phyloP scores from a whole-genome alignment of 371 early-diverging fungal species.

The Rhizopus arrhizus region DNA sequence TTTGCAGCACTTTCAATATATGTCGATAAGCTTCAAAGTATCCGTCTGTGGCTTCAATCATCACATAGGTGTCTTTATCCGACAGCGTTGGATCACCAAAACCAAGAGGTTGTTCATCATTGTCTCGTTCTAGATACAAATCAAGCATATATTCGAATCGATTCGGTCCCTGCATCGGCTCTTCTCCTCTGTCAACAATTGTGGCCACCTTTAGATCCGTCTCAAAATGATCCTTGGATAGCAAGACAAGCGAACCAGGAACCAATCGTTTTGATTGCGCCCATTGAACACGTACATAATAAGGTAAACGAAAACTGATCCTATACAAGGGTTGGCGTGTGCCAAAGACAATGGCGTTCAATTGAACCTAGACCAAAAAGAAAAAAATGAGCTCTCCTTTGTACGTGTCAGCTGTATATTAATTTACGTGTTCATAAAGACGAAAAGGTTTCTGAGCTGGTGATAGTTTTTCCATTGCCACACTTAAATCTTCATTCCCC shows the following conservation, averaged over 20 bases:
- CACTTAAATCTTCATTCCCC: constrained; percentile 30
- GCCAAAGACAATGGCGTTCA: constrained; percentile 60
- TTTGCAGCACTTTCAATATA: constrained; percentile 26
- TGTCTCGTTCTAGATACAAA: constrained; percentile 48
- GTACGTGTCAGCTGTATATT: not conserved
- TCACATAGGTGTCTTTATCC: constrained; percentile 40
- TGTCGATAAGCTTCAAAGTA: constrained; percentile 65
- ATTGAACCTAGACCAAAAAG: constrained; percentile 41
- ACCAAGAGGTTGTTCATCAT: constrained; percentile 41
- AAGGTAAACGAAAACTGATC: constrained; percentile 56
- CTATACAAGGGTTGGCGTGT: constrained; percentile 52
- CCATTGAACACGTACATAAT: constrained; percentile 53
- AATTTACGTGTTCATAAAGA: constrained; percentile 42
- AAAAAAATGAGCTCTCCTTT: not conserved
- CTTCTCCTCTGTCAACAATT: constrained; percentile 54
- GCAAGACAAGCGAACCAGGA: constrained; percentile 58
- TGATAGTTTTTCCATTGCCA: constrained; percentile 11
- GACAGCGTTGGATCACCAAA: constrained; percentile 46
- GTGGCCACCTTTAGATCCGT: constrained; percentile 61
- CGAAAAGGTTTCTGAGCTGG: constrained; percentile 24
- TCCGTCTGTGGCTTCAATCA: constrained; percentile 53
- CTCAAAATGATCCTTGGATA: constrained; percentile 57
- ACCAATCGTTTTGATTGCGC: constrained; percentile 59
- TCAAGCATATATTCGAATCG: constrained; percentile 58
- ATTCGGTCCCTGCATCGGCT: constrained; percentile 46